These are phyloP conservation scores for Lichina pygmaea DNA, from an alignment of 495 filamentous ascomycete species.

Conservation along the genomic window DNA sequence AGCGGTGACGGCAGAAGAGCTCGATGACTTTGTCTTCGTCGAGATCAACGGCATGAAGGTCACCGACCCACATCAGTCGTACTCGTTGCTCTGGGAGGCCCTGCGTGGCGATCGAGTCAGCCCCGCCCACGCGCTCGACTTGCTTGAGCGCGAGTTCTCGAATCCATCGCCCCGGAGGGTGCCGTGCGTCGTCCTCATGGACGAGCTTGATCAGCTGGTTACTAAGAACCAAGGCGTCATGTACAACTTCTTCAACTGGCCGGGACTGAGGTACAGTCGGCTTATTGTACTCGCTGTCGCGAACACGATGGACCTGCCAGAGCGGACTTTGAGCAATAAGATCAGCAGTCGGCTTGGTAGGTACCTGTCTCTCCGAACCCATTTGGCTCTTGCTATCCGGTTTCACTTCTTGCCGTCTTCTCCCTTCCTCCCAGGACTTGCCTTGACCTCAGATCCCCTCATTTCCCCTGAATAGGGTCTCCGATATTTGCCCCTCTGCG, in stretches of 20 bases:
- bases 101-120: slow-evolving; percentile 79
- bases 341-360: slow-evolving; percentile 68
- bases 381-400: not conserved
- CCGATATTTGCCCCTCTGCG: not conserved
- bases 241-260: slow-evolving; percentile 99
- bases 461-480: not conserved
- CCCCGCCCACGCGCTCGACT: slow-evolving; percentile 68
- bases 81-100: slow-evolving; percentile 88
- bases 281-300: slow-evolving; percentile 92
- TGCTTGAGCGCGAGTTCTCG: slow-evolving; percentile 78
- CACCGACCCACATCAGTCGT: slow-evolving; percentile 90
- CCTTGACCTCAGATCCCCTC: not conserved
- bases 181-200: slow-evolving; percentile 95
- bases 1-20: slow-evolving; percentile 64
- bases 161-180: slow-evolving; percentile 71
- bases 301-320: slow-evolving; percentile 97
- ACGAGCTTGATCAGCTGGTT: slow-evolving; percentile 93
- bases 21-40: slow-evolving; percentile 97
- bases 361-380: slow-evolving; percentile 5
- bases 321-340: slow-evolving; percentile 91
- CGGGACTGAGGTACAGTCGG: slow-evolving; percentile 65
- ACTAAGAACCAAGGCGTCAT: slow-evolving; percentile 96
- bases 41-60: slow-evolving; percentile 99
- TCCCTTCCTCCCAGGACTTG: not conserved
- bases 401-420: not conserved